Evolutionary conservation across 768 basidiomycete genomes (phyloP).

Genomic region (Amyloporia xantha): DNA sequence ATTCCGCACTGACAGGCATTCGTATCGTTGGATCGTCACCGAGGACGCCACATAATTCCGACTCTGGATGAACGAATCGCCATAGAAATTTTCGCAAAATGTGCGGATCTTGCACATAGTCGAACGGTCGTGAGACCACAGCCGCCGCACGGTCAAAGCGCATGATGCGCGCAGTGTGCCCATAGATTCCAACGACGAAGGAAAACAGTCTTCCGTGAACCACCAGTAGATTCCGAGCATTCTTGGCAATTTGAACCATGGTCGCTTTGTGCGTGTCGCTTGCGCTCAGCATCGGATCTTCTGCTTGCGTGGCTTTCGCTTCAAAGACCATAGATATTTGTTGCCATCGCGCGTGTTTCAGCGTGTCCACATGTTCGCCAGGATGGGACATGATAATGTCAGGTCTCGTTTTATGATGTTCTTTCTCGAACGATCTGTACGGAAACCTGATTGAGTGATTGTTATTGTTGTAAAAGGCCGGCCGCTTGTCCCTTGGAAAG

Average conservation of each 20-base stretch:
- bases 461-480: too few relatives aligned
- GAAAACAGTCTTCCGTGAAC: constrained; percentile 12
- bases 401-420: too few relatives aligned
- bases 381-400: too few relatives aligned
- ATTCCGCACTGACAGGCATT: not conserved
- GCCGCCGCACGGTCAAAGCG: constrained; percentile 11
- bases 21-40: not conserved
- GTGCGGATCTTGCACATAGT: not conserved
- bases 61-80: constrained; percentile 7
- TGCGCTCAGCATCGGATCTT: not conserved
- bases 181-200: constrained; percentile 13
- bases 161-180: constrained; percentile 3
- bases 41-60: not conserved
- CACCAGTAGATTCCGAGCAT: not conserved
- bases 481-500: too few relatives aligned
- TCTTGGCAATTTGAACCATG: not conserved
- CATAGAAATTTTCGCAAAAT: constrained; percentile 8
- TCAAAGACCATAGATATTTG: not conserved
- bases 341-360: too few relatives aligned
- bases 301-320: not conserved
- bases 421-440: too few relatives aligned
- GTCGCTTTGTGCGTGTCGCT: not conserved
- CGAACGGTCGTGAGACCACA: not conserved
- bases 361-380: too few relatives aligned
- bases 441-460: too few relatives aligned